Base-by-base conservation (phyloP, 192 early-diverging fungal species). In the Dimargaris verticillata region DNA sequence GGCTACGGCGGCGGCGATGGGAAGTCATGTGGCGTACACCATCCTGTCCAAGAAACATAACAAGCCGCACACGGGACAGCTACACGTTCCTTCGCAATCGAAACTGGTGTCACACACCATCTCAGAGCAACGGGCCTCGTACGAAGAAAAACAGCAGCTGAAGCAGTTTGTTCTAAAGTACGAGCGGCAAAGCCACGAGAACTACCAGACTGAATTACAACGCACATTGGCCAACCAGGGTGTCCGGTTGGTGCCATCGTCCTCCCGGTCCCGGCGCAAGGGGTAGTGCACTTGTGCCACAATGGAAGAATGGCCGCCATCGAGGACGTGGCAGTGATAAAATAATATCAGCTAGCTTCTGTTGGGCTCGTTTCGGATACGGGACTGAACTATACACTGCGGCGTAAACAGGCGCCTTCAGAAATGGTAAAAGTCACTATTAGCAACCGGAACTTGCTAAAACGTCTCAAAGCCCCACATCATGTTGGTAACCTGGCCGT, bases 81-180 rank as follows among this genome's bases (percentile, higher is more conserved):
- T 94, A 68, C 81, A 84, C 48, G 71, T 94, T 0, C 91, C 91
- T 3, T 72, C 82, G 18, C 79, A 89, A 70, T 92, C 86, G 62
- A 72, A 77, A 20, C 83, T 99, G 65, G 96, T 88, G 0, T 72
- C 83, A 53, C 89, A 76, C 60, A 85, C 92, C 10, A 73, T 84
- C 17, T 79, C 76, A 43, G 91, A 93, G 64, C 88, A 91, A 66
- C 87, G 93, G 70, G 84, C 85, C 18, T 87, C 89, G 26, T 78
- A 87, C 52, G 86, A 88, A 58, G 94, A 97, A 68, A 86, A 88
- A 61, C 80, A 80, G 59, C 86, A 90, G 46, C 74, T 99, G 66
- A 99, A 99, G 70, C 74, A 84, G 63, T 69, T 97, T 29, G 96
- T 99, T 12, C 75, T 99, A 26, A 86, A 80, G 65, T 97, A 94